These are phyloP conservation scores for Plantago coronopus DNA, from an alignment of 305 asterid genomes.

Conservation along the genomic window DNA sequence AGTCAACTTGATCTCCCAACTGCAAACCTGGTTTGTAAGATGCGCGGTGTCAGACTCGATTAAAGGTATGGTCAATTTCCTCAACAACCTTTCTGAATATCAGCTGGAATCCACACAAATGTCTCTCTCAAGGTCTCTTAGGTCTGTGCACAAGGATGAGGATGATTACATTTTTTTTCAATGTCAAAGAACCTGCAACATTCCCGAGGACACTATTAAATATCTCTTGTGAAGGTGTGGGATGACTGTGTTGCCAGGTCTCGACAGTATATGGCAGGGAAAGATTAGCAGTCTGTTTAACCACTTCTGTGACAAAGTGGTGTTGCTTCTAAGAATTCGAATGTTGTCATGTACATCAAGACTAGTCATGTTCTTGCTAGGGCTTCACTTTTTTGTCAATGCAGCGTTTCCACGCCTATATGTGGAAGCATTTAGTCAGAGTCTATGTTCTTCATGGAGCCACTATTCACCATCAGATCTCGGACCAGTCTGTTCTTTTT, in stretches of 20 bases:
- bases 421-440: background rate
- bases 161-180: background rate
- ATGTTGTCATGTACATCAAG: background rate
- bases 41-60: slow-evolving; percentile 69
- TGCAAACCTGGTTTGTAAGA: slow-evolving; percentile 81
- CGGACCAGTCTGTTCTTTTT: too few relatives aligned
- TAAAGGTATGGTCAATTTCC: slow-evolving; percentile 12
- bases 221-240: too few relatives aligned
- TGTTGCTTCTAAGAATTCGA: background rate
- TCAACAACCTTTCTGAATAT: background rate
- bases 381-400: background rate
- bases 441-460: background rate
- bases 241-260: background rate
- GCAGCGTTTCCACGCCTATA: background rate
- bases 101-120: background rate
- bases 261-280: background rate
- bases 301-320: background rate
- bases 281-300: background rate
- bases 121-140: background rate
- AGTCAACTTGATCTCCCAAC: slow-evolving; percentile 81
- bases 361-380: background rate
- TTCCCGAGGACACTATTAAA: background rate
- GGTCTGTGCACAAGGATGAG: background rate
- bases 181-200: background rate
- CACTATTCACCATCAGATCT: background rate